A percentile compares a stretch with the other conserved stretches of the same genome.
Conservation (phyloP, 2,329 filamentous ascomycete genomes). For the Herpotrichia juniperi region DNA sequence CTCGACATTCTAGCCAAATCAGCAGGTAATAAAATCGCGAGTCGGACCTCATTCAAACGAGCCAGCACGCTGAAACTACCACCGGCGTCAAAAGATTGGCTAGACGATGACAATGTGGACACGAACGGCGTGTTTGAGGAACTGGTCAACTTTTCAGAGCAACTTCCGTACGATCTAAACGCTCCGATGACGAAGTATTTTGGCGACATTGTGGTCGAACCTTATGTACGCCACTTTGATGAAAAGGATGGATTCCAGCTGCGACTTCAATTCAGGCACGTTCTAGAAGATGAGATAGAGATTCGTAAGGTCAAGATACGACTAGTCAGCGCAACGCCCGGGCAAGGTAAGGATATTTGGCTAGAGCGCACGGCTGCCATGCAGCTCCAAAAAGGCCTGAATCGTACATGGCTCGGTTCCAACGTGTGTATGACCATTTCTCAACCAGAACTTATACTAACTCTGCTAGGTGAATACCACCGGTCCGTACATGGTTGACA, state of each 20-base stretch:
- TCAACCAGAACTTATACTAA: slow-evolving; percentile 30
- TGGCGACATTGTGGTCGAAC: slow-evolving; percentile 69
- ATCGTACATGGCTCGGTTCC: slow-evolving; percentile 58
- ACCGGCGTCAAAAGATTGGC: slow-evolving; percentile 32
- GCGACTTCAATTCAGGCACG: slow-evolving; percentile 69
- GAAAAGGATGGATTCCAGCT: slow-evolving; percentile 78
- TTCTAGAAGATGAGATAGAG: slow-evolving; percentile 73
- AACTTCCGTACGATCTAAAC: slow-evolving; percentile 65
- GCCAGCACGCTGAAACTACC: slow-evolving; percentile 10
- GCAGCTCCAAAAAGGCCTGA: slow-evolving; percentile 62
- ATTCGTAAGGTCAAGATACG: slow-evolving; percentile 70
- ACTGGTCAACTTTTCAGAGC: slow-evolving; percentile 55
- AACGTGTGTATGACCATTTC: slow-evolving; percentile 35
- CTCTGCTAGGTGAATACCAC: slow-evolving; percentile 64
- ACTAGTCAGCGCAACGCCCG: slow-evolving; percentile 62
- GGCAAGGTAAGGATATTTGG: slow-evolving; percentile 70
- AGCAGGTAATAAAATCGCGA: slow-evolving; percentile 46
- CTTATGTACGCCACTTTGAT: slow-evolving; percentile 71
- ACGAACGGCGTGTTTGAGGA: slow-evolving; percentile 46
- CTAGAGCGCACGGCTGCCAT: slow-evolving; percentile 58
- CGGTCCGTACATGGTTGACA: slow-evolving; percentile 77
- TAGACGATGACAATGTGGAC: slow-evolving; percentile 47
- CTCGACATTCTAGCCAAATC: slow-evolving; percentile 76
- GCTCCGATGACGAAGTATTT: slow-evolving; percentile 78
- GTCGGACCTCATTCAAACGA: slow-evolving; percentile 26